phyloP scores from a whole-genome alignment of 148 eudicot genomes.

The Pharnaceum exiguum region DNA sequence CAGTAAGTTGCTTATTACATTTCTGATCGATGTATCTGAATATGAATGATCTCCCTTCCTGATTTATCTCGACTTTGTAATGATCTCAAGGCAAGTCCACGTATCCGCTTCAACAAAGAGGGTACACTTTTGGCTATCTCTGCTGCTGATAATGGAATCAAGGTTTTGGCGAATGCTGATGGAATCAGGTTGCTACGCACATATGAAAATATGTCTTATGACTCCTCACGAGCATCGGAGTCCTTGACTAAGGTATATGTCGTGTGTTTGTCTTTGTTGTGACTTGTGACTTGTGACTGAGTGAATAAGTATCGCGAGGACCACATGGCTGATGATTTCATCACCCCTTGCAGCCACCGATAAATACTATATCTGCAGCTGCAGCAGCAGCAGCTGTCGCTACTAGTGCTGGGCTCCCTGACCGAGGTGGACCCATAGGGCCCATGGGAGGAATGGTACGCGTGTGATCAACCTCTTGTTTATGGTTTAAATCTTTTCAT shows the following conservation, averaged over 20 bases:
- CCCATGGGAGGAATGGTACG: constrained; percentile 57
- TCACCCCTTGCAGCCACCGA: constrained; percentile 48
- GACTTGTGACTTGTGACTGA: background rate
- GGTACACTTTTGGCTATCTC: constrained; percentile 81
- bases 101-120: constrained; percentile 84
- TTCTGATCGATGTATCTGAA: background rate
- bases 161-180: constrained; percentile 69
- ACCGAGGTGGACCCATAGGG: constrained; percentile 48
- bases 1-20: constrained; percentile 34
- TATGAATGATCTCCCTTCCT: background rate
- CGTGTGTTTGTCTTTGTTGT: background rate
- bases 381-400: constrained; percentile 43
- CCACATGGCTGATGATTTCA: constrained; percentile 8
- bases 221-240: constrained; percentile 63
- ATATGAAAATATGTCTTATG: constrained; percentile 44
- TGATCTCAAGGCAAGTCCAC: constrained; percentile 65
- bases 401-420: constrained; percentile 52
- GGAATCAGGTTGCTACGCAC: constrained; percentile 63
- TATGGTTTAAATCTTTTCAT: background rate
- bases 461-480: background rate
- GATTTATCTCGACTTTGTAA: constrained; percentile 6
- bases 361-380: constrained; percentile 49
- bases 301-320: background rate
- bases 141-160: constrained; percentile 71
- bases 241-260: constrained; percentile 47